Evolutionary conservation across 345 rosid species (phyloP).

Genomic region (Barbarea vulgaris): DNA sequence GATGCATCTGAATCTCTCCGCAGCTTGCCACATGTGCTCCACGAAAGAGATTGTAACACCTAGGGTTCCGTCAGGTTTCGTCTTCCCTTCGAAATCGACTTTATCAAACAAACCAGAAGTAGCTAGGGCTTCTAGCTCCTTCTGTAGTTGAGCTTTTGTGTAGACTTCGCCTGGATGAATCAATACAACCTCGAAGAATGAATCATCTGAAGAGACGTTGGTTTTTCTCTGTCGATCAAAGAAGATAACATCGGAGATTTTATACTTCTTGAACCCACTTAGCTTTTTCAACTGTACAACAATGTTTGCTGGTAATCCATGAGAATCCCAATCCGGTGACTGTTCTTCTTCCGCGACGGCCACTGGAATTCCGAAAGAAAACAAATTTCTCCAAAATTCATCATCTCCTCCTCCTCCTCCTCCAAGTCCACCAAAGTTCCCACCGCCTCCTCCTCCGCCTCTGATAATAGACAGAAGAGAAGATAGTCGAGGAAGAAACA

Average conservation of each 20-base stretch:
- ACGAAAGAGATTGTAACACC: constrained; percentile 58
- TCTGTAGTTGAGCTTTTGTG: constrained; percentile 66
- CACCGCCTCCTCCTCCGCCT: not conserved
- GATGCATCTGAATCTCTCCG: constrained; percentile 71
- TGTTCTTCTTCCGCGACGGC: constrained; percentile 71
- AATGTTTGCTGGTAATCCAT: constrained; percentile 79
- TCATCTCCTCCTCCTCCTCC: constrained; percentile 56
- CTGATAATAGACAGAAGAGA: too few relatives aligned
- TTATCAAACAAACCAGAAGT: constrained; percentile 83
- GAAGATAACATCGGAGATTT: constrained; percentile 68
- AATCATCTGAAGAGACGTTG: too few relatives aligned
- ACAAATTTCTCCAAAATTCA: constrained; percentile 56
- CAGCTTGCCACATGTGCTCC: constrained; percentile 71
- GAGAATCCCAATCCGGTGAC: constrained; percentile 73
- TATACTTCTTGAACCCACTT: constrained; percentile 72
- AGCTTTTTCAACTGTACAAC: constrained; percentile 70
- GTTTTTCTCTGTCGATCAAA: constrained; percentile 66
- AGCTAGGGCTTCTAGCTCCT: constrained; percentile 73
- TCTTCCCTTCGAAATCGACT: constrained; percentile 71
- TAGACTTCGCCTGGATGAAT: constrained; percentile 67
- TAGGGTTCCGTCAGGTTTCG: constrained; percentile 77
- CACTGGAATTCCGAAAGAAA: constrained; percentile 38
- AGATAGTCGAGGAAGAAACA: constrained; percentile 40
- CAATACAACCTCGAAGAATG: constrained; percentile 80
- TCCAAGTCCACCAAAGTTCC: constrained; percentile 38